These are phyloP conservation scores for Calonectria naviculata DNA, from an alignment of 2,329 filamentous ascomycete species.

Conservation along the genomic window DNA sequence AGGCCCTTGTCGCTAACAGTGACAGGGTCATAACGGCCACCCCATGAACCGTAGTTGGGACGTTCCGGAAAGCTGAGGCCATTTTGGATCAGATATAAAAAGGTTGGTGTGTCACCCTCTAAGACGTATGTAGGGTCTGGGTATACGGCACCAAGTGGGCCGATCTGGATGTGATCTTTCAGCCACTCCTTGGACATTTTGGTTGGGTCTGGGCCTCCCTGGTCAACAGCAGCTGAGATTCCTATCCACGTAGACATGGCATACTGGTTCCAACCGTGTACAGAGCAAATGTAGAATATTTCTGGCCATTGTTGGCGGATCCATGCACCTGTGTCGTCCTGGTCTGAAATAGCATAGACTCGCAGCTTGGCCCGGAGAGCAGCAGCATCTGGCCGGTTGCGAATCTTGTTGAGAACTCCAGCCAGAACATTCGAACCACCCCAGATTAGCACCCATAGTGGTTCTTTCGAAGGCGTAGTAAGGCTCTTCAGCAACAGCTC, in stretches of 20 bases:
- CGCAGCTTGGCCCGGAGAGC: slow-evolving; percentile 55
- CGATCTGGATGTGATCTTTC: slow-evolving; percentile 62
- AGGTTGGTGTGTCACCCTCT: slow-evolving; percentile 63
- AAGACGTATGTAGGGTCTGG: slow-evolving; percentile 60
- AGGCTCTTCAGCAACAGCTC: slow-evolving; percentile 52
- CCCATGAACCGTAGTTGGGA: slow-evolving; percentile 61
- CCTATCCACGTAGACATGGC: slow-evolving; percentile 64
- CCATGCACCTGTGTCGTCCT: slow-evolving; percentile 66
- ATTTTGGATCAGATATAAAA: slow-evolving; percentile 52
- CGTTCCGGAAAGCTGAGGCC: slow-evolving; percentile 54
- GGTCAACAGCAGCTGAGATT: slow-evolving; percentile 55
- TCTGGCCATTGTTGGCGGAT: slow-evolving; percentile 64
- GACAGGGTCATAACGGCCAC: slow-evolving; percentile 55
- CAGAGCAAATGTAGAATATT: slow-evolving; percentile 64
- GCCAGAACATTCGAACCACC: slow-evolving; percentile 64
- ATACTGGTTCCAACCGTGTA: slow-evolving; percentile 68
- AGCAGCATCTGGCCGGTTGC: slow-evolving; percentile 44
- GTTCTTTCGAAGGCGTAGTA: slow-evolving; percentile 39
- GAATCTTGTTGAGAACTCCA: slow-evolving; percentile 49
- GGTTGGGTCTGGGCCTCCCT: slow-evolving; percentile 51
- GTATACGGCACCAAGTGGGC: slow-evolving; percentile 54
- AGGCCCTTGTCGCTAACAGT: slow-evolving; percentile 40
- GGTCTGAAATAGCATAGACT: slow-evolving; percentile 68
- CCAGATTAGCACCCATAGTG: slow-evolving; percentile 65
- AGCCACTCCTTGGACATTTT: slow-evolving; percentile 63